Evolutionary conservation across 2,329 filamentous ascomycete genomes (phyloP).

Genomic region (Chaetomiaceae sp.): DNA sequence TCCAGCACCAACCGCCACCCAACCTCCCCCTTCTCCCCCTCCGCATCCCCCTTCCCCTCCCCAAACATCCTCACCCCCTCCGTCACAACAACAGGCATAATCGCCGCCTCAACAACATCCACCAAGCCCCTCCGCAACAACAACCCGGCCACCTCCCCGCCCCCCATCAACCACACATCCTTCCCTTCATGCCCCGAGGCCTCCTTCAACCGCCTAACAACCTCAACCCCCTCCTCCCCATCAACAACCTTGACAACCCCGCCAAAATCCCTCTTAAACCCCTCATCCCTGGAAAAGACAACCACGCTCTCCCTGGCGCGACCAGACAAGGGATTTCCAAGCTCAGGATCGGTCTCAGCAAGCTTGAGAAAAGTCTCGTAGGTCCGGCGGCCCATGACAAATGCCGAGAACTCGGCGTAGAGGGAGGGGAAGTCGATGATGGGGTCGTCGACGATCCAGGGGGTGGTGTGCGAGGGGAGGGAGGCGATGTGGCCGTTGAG

Average conservation of each 20-base stretch:
- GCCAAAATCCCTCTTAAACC: constrained; percentile 19
- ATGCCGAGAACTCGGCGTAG: constrained; percentile 31
- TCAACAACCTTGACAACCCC: constrained; percentile 28
- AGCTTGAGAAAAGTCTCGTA: constrained; percentile 29
- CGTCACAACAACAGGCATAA: constrained; percentile 28
- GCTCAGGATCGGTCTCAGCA: constrained; percentile 20
- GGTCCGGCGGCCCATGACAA: constrained; percentile 37
- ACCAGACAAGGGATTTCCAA: constrained; percentile 22
- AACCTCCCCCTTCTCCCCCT: neutral
- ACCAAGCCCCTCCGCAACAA: constrained; percentile 31
- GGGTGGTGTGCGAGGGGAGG: constrained; percentile 27
- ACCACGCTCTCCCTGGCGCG: constrained; percentile 26
- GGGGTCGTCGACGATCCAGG: constrained; percentile 32
- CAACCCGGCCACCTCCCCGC: constrained; percentile 29
- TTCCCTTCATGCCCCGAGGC: constrained; percentile 19
- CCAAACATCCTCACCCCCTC: constrained; percentile 28
- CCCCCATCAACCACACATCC: constrained; percentile 37
- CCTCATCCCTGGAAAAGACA: constrained; percentile 25
- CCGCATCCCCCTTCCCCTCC: neutral
- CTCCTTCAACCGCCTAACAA: constrained; percentile 26
- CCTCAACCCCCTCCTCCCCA: constrained; percentile 18
- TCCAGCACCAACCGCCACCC: constrained; percentile 13
- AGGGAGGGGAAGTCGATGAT: constrained; percentile 33
- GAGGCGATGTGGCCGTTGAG: constrained; percentile 36
- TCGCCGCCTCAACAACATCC: constrained; percentile 30